phyloP scores from a whole-genome alignment of 2,329 filamentous ascomycete genomes.

The Microsporum audouinii region DNA sequence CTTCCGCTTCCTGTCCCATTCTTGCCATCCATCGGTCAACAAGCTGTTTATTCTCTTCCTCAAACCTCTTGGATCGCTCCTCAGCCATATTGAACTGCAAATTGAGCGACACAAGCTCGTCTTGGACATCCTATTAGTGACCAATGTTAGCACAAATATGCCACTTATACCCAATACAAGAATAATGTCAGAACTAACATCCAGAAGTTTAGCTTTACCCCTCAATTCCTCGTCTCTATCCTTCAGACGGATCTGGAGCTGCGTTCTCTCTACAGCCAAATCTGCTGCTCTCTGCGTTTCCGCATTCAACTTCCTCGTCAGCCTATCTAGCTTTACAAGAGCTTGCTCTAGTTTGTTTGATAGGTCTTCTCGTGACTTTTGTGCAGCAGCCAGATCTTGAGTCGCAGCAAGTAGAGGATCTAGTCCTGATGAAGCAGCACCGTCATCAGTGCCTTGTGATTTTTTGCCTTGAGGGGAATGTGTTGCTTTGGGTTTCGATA shows the following conservation, averaged over 20 bases:
- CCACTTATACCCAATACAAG: background rate
- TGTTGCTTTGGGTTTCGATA: background rate
- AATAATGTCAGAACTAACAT: conserved; percentile 39
- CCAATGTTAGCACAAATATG: background rate
- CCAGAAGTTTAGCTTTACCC: conserved; percentile 71
- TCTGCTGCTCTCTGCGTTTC: conserved; percentile 51
- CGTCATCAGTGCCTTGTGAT: background rate
- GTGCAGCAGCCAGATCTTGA: conserved; percentile 62
- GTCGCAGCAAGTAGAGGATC: conserved; percentile 33
- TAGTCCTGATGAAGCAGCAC: conserved; percentile 15
- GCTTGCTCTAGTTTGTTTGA: conserved; percentile 52
- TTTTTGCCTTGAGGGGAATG: background rate
- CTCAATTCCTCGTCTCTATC: conserved; percentile 78
- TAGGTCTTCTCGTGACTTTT: conserved; percentile 60
- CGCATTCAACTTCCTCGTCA: conserved; percentile 49
- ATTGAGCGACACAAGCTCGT: conserved; percentile 80
- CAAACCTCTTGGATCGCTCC: conserved; percentile 58
- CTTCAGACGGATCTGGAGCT: conserved; percentile 54
- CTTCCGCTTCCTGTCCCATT: conserved; percentile 75
- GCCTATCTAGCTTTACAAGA: conserved; percentile 51
- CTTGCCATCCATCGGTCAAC: conserved; percentile 84
- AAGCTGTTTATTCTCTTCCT: conserved; percentile 75
- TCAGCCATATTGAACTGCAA: conserved; percentile 81
- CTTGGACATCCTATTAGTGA: conserved; percentile 59
- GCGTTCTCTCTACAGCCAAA: conserved; percentile 51